Evolutionary conservation across 1,139 yeast genomes (phyloP).

Genomic region (Blastobotrys niveus): DNA sequence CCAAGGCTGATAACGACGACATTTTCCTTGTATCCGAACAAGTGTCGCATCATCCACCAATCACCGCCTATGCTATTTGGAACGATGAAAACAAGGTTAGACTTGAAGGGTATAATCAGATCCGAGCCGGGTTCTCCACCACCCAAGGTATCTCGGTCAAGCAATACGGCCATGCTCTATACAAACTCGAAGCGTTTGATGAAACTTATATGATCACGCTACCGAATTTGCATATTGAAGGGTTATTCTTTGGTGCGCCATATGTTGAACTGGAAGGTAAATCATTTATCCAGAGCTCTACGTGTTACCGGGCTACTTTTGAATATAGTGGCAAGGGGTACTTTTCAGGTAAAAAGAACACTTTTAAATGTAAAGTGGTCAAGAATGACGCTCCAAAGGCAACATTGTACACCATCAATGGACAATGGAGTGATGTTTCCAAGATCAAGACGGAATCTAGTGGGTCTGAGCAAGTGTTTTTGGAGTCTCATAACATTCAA

Average conservation of each 20-base stretch:
- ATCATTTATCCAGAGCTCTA: constrained; percentile 71
- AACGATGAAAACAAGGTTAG: constrained; percentile 64
- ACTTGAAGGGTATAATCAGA: constrained; percentile 84
- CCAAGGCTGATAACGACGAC: constrained; percentile 66
- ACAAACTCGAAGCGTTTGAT: constrained; percentile 50
- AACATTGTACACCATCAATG: constrained; percentile 70
- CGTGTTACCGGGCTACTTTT: constrained; percentile 66
- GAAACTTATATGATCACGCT: constrained; percentile 79
- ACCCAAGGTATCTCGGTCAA: constrained; percentile 66
- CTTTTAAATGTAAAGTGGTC: constrained; percentile 78
- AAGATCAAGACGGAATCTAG: constrained; percentile 36
- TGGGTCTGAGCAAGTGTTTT: constrained; percentile 49
- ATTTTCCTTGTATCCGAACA: constrained; percentile 79
- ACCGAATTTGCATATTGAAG: constrained; percentile 95
- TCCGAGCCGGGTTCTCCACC: constrained; percentile 77
- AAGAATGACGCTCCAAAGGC: constrained; percentile 51
- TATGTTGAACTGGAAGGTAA: constrained; percentile 78
- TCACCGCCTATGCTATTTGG: constrained; percentile 76
- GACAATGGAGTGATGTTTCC: constrained; percentile 89
- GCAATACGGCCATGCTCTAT: constrained; percentile 86
- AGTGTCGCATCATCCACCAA: constrained; percentile 94
- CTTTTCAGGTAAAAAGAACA: constrained; percentile 91
- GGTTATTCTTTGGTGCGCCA: constrained; percentile 83
- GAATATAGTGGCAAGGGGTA: constrained; percentile 92
- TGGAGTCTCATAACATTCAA: constrained; percentile 53